Percentiles rank a stretch among this genome's conserved stretches.
phyloP scores from a whole-genome alignment of 2,329 filamentous ascomycete genomes.

The Cordyceps farinosa region DNA sequence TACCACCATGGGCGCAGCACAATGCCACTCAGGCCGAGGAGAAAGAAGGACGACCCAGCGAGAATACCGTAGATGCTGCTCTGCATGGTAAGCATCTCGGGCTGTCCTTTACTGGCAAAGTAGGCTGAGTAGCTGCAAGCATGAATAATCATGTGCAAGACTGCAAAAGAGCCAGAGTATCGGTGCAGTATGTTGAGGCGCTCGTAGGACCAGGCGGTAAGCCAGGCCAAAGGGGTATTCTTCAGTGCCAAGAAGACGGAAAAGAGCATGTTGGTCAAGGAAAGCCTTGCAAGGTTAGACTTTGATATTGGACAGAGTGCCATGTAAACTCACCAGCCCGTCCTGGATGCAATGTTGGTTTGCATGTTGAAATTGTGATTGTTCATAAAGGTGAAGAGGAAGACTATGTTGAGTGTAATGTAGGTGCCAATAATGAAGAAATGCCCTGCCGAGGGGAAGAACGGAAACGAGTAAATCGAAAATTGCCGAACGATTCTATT shows the following conservation, averaged over 20 bases:
- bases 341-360: constrained; percentile 36
- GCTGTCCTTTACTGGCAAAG: constrained; percentile 32
- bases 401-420: constrained; percentile 32
- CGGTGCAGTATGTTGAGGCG: constrained; percentile 56
- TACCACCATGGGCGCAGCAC: constrained; percentile 47
- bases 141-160: constrained; percentile 46
- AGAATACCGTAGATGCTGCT: constrained; percentile 48
- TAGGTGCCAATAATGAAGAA: constrained; percentile 29
- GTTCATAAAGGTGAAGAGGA: constrained; percentile 34
- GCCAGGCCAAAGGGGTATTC: constrained; percentile 53
- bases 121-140: constrained; percentile 40
- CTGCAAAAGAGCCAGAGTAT: constrained; percentile 47
- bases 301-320: too few species aligned
- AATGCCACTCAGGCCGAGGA: constrained; percentile 41
- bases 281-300: constrained; percentile 30
- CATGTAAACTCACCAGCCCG: constrained; percentile 34
- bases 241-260: constrained; percentile 54
- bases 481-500: constrained; percentile 28
- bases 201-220: constrained; percentile 56
- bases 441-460: constrained; percentile 34
- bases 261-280: constrained; percentile 45
- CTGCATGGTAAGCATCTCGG: constrained; percentile 32
- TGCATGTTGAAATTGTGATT: constrained; percentile 28
- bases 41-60: constrained; percentile 44
- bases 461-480: constrained; percentile 26